Base-by-base conservation (phyloP, 2,329 filamentous ascomycete genomes). In the Clarireedia paspali region DNA sequence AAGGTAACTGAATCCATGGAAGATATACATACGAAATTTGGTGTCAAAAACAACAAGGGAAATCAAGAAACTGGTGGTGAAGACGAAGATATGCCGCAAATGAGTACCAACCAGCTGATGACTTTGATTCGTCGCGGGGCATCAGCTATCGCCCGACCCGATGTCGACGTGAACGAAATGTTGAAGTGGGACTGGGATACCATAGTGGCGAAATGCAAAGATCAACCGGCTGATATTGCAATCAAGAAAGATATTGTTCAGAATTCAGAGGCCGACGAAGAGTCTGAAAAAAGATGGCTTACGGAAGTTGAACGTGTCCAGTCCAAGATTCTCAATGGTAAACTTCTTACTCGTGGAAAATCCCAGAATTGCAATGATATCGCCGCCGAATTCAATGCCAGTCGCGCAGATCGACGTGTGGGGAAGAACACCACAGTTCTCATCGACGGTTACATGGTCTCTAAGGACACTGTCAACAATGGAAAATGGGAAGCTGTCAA, bases 1-100 rank as follows among this genome's bases (percentile, higher is more conserved):
- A 84, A 82, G 62, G 79, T 84, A 17, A 83, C 78, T 0, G 80
- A 83, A 58, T 75, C 75, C 1, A 81, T 83, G 77, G 72, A 75
- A 44, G 78, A 76, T 60, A 74, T 80, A 6, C 77, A 81, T 60
- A 70, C 71, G 1, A 66, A 67, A 4, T 66, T 66, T 45, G 63
- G 60, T 1, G 61, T 63, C 3, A 66, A 67, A 6, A 64, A 67
- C 4, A 50, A 51, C n/a, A 67, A 68, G 47, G 23, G 23, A 2
- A 72, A 70, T 50, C 40, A 64, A 39, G 56, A 60, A 24, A 50
- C 59, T 42, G 39, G 39, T 23, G 49, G 57, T 3, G 57, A 57
- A 2, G 70, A 73, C 14, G 75, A 78, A 10, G 74, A 79, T 23
- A 72, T 75, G 63, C 79, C 79, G 1, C 74, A 78, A 39, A 71